These are phyloP conservation scores for Aegle marmelos DNA, from an alignment of 345 rosid genomes.

Conservation along the genomic window DNA sequence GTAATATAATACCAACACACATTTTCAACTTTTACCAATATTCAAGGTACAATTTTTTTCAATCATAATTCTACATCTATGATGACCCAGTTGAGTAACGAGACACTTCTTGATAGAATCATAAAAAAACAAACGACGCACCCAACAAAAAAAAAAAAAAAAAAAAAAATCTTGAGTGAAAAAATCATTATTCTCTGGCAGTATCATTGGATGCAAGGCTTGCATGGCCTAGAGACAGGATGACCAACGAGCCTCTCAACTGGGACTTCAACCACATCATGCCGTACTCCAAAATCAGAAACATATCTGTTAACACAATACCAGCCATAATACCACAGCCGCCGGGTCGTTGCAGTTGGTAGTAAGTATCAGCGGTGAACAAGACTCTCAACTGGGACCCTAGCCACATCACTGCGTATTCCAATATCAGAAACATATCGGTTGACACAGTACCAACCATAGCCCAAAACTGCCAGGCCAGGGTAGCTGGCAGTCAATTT, in stretches of 20 bases:
- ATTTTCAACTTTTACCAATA: no score
- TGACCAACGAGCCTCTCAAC: constrained; percentile 42
- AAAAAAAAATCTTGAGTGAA: not conserved
- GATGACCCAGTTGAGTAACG: not conserved
- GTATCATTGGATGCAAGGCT: not conserved
- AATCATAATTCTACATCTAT: not conserved
- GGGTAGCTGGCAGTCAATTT: constrained; percentile 45
- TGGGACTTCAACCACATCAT: constrained; percentile 38
- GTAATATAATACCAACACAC: no score
- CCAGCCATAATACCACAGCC: constrained; percentile 40
- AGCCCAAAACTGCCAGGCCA: constrained; percentile 52
- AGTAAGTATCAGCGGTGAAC: constrained; percentile 46
- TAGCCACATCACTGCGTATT: constrained; percentile 54
- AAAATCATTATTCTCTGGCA: not conserved
- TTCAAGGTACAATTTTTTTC: no score
- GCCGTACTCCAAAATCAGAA: constrained; percentile 63
- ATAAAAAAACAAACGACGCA: not conserved
- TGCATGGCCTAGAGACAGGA: not conserved
- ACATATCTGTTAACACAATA: constrained; percentile 45
- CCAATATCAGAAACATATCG: constrained; percentile 60
- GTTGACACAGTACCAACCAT: constrained; percentile 38
- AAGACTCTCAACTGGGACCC: constrained; percentile 40
- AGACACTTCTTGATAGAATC: not conserved
- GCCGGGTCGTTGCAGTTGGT: constrained; percentile 58
- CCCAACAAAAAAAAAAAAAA: not conserved